Conservation (phyloP, 371 early-diverging fungal species). For the Capillidium heterosporum region DNA sequence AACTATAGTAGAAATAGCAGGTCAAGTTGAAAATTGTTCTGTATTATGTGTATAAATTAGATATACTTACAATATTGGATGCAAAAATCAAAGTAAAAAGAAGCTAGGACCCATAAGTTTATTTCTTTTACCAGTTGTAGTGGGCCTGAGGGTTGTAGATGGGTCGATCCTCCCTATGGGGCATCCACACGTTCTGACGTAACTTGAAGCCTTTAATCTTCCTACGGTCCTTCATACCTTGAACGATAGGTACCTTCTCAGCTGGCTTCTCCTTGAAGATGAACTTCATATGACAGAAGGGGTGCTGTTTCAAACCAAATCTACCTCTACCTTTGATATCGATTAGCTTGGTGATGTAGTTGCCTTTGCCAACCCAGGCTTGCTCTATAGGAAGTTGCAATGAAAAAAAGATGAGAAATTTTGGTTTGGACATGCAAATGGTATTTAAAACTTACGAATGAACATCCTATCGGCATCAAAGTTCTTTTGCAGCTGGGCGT, state of each 20-base stretch:
- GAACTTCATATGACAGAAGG: conserved; percentile 67
- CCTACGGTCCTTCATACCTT: conserved; percentile 21
- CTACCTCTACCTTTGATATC: conserved; percentile 66
- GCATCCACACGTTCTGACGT: conserved; percentile 48
- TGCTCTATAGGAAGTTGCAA: conserved; percentile 21
- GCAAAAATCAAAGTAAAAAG: too few relatives aligned
- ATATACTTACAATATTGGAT: too few relatives aligned
- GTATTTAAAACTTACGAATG: conserved; percentile 16
- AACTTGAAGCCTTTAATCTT: conserved; percentile 26
- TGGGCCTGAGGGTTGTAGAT: conserved; percentile 52
- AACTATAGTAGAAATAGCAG: too few relatives aligned
- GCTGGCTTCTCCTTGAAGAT: conserved; percentile 37
- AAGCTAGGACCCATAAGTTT: too few relatives aligned
- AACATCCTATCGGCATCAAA: conserved; percentile 40
- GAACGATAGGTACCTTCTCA: conserved; percentile 11
- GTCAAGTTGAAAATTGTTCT: too few relatives aligned
- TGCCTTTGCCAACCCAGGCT: conserved; percentile 84
- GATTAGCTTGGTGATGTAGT: conserved; percentile 39
- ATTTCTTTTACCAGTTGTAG: conserved; percentile 49
- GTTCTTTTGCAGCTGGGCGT: conserved; percentile 43
- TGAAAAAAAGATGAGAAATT: neutral
- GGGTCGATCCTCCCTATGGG: conserved; percentile 48
- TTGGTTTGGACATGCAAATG: neutral
- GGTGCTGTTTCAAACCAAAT: conserved; percentile 59
- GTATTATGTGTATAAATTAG: too few relatives aligned